Evolutionary conservation across 148 eudicot genomes (phyloP).

Genomic region (Bassia scoparia): DNA sequence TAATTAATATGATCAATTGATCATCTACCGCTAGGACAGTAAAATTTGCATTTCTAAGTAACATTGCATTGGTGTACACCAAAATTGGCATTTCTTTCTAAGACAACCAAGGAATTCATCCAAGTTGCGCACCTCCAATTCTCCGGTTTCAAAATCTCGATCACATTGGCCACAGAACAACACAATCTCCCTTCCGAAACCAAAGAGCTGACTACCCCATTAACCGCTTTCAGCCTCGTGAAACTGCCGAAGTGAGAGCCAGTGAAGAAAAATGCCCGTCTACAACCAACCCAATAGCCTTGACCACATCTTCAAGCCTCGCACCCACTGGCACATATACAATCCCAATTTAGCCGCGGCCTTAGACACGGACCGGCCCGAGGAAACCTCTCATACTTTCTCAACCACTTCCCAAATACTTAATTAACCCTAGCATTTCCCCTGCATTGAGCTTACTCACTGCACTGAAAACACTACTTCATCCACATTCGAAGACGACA

Average conservation of each 20-base stretch:
- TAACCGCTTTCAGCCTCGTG: constrained; percentile 56
- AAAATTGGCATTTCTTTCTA: too few species aligned
- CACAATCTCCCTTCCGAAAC: constrained; percentile 58
- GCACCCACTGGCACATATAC: constrained; percentile 58
- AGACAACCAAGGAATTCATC: not conserved
- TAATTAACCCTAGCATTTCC: constrained; percentile 58
- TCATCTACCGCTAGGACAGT: too few species aligned
- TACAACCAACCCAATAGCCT: constrained; percentile 55
- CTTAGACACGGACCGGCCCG: constrained; percentile 45
- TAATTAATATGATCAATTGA: too few species aligned
- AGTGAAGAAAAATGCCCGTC: constrained; percentile 82
- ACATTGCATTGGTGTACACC: constrained; percentile 11
- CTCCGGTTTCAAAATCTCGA: constrained; percentile 44
- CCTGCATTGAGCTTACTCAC: constrained; percentile 55
- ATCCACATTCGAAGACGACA: constrained; percentile 54
- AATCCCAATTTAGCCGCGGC: constrained; percentile 42
- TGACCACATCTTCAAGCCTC: constrained; percentile 44
- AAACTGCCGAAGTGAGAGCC: constrained; percentile 73
- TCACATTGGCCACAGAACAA: constrained; percentile 50
- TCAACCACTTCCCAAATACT: constrained; percentile 81
- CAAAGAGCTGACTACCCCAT: constrained; percentile 47
- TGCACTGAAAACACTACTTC: constrained; percentile 67
- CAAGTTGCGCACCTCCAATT: constrained; percentile 30
- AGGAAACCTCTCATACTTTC: constrained; percentile 77
- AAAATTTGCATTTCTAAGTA: too few species aligned